These are phyloP conservation scores for Boletus rubescentipes DNA, from an alignment of 768 basidiomycete genomes.

Conservation along the genomic window DNA sequence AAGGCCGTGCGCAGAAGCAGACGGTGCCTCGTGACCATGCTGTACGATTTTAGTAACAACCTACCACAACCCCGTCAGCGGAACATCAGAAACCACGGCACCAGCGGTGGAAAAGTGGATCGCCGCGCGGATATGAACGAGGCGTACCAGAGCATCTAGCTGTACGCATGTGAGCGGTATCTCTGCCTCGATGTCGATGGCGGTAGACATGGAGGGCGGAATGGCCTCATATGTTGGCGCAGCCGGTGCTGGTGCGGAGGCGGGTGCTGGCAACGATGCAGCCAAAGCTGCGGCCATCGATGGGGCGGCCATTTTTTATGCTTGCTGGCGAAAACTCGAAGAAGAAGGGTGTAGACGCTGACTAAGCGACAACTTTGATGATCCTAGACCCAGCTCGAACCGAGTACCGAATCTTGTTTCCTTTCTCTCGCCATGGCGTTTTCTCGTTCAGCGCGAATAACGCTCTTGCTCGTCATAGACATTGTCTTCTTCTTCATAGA, in stretches of 20 bases:
- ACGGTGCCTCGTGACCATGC: conserved; percentile 78
- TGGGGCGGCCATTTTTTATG: conserved; percentile 54
- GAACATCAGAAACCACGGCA: neutral
- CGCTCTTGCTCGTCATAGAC: conserved; percentile 80
- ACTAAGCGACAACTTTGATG: conserved; percentile 18
- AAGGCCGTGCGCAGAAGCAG: conserved; percentile 77
- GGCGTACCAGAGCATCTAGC: conserved; percentile 80
- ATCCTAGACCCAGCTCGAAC: too few species aligned
- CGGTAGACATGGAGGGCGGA: conserved; percentile 89
- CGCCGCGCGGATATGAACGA: conserved; percentile 7
- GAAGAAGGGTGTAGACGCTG: conserved; percentile 5
- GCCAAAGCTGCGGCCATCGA: conserved; percentile 95
- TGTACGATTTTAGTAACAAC: conserved; percentile 93
- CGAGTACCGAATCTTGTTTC: too few species aligned
- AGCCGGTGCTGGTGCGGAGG: conserved; percentile 57
- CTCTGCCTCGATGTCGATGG: conserved; percentile 90
- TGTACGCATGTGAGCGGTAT: conserved; percentile 79
- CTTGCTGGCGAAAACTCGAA: neutral
- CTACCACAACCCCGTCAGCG: conserved; percentile 41
- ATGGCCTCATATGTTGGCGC: conserved; percentile 81
- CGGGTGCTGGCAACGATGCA: conserved; percentile 69
- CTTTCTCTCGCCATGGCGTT: conserved; percentile 28
- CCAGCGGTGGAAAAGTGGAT: neutral
- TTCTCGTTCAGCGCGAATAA: conserved; percentile 74
- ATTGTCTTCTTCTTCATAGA: conserved; percentile 85